Base-by-base conservation (phyloP, 1,284 basidiomycete genomes). In the Lentinus polychrous region DNA sequence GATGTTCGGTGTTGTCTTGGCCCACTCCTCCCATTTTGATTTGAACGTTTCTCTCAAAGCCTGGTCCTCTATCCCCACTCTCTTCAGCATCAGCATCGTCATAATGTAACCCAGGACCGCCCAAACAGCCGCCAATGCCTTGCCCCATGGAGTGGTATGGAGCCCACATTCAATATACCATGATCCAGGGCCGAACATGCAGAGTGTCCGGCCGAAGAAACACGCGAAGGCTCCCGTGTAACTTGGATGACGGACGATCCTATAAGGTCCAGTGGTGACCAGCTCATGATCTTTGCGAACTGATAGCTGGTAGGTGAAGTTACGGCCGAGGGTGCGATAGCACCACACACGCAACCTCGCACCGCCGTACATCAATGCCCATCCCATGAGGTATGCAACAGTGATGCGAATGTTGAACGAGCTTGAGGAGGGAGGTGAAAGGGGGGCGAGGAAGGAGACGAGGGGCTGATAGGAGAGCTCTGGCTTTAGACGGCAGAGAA, bases 271-370 rank as follows among this genome's bases (percentile, higher is more conserved):
- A n/a, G 32, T 27, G 2, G 49, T 53, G 49, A 46, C 31, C 4
- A 48, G 40, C 18, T 44, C 36, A 27, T 50, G 49, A 15, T 48
- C 40, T 17, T 43, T 33, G 2, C 42, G 50, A 6, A 47, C 17
- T 20, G 35, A 34, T 27, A 50, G 35, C 39, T 52, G 32, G 50
- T 42, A 46, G 4, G 46, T 52, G 39, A 52, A 52, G 32, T 45
- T 18, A 22, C 18, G 31, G 10, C 43, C 44, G 15, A 49, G 42
- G 15, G 17, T 14, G 22, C 45, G 27, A 37, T 46, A 50, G 39
- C 49, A 46, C 3, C 8, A 14, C 4, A 42, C 8, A 15, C 49
- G 49, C 15, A 45, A 17, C 5, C 15, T 10, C 14, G 38, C 35
- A 17, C 36, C 49, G 23, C 45, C 27, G 15, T 17, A 35, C 15